These are phyloP conservation scores for Solanum acaule DNA, from an alignment of 257 asterid species.

Conservation along the genomic window DNA sequence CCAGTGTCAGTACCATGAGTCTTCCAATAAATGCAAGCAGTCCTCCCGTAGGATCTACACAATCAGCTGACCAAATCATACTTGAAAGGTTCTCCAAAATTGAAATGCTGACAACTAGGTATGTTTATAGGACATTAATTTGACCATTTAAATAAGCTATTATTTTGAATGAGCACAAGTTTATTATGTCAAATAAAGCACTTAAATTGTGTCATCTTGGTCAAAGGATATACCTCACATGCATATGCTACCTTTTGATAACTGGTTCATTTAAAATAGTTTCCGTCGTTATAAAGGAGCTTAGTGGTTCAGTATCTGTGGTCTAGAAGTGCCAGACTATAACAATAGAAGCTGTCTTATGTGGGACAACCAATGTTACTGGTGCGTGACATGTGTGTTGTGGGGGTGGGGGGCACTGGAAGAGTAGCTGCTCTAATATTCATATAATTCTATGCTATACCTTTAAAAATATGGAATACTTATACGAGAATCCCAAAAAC, in stretches of 20 bases:
- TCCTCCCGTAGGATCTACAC: conserved; percentile 65
- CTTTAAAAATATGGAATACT: background rate
- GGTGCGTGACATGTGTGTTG: background rate
- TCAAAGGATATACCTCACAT: background rate
- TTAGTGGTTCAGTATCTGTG: background rate
- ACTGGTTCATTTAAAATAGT: background rate
- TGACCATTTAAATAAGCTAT: background rate
- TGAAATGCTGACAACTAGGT: conserved; percentile 67
- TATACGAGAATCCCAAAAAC: background rate
- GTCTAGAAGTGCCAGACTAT: background rate
- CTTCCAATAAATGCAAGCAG: conserved; percentile 62
- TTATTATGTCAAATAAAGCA: background rate
- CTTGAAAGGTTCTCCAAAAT: conserved; percentile 84
- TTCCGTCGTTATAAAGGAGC: background rate
- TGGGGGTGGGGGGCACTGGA: background rate
- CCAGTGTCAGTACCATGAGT: conserved; percentile 72
- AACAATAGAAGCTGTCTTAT: background rate
- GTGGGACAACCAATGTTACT: background rate
- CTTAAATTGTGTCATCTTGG: background rate
- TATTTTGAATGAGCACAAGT: background rate
- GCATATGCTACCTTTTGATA: background rate
- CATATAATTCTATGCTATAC: background rate
- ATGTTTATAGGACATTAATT: conserved; percentile 7
- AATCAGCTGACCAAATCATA: conserved; percentile 54
- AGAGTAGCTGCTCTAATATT: background rate